These are phyloP conservation scores for Ettlia oleoabundans DNA, from an alignment of 139 green algal genomes.

Conservation along the genomic window DNA sequence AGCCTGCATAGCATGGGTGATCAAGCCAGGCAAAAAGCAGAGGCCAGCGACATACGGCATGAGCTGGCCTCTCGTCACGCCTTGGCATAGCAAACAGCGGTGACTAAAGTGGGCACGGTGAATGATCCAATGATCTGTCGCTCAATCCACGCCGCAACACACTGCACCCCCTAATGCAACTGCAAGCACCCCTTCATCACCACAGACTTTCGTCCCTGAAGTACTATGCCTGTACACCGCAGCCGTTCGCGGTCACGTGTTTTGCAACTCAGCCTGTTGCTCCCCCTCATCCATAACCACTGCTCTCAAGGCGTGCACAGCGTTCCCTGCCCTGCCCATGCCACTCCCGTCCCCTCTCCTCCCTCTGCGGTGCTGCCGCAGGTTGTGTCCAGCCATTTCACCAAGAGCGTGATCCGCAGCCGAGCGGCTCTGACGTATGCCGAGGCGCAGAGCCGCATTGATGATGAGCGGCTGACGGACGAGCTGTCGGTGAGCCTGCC, in stretches of 20 bases:
- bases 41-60: conserved; percentile 46
- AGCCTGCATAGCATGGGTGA: too few species aligned
- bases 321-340: too few species aligned
- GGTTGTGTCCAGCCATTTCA: conserved; percentile 68
- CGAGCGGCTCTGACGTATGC: conserved; percentile 90
- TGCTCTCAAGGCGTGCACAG: too few species aligned
- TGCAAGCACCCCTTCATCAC: too few species aligned
- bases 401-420: conserved; percentile 86
- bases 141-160: conserved; percentile 53
- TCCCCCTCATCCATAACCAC: too few species aligned
- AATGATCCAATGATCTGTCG: conserved; percentile 34
- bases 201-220: too few species aligned
- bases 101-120: conserved; percentile 40
- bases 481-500: conserved; percentile 58
- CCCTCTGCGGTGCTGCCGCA: not conserved
- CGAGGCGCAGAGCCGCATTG: conserved; percentile 92
- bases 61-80: conserved; percentile 51
- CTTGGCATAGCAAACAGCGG: conserved; percentile 38
- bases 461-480: conserved; percentile 79
- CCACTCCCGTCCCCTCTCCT: not conserved
- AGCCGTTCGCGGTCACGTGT: too few species aligned
- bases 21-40: conserved; percentile 52
- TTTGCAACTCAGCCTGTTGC: too few species aligned
- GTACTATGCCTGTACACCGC: too few species aligned
- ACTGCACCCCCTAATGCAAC: too few species aligned